Base-by-base conservation (phyloP, 176 grass and related monocot genomes). In the Bonia amplexicaulis region DNA sequence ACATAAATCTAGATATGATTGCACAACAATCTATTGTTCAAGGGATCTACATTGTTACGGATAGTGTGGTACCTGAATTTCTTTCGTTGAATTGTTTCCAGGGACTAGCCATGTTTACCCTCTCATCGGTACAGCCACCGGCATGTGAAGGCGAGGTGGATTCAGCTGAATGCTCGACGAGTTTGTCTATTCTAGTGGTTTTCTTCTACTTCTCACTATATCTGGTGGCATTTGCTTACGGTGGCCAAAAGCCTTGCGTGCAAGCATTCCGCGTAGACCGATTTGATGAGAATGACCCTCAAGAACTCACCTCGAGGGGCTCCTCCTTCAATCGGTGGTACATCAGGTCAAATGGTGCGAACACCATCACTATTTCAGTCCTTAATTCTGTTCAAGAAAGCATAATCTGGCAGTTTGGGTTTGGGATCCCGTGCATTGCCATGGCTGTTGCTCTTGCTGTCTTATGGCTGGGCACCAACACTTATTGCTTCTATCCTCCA, bases 221-320 rank as follows among this genome's bases (percentile, higher is more conserved):
- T 39, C 20, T 88, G 0, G 29, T 92, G 2, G 80, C 86, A 1
- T 74, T 88, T 3, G 89, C 80, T 26, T 71, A 85, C 17, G 86
- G 78, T 0, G 77, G 86, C 8, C 78, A 92, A 22, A 89, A 86
- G 6, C 86, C 90, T 0, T 86, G 86, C 7, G 45, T 31, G 1
- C 82, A 92, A 33, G 86, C 90, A 6, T 92, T 92, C 15, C 73
- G 90, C 7, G 86, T 82, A 6, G 86, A 86, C 26, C 83, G 82
- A n/a, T 82, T 92, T 7, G 78, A 88, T 6, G 66, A 69, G 40
- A 78, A 59, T 1, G 77, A 92, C 66, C 86, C 86, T 1, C 27
- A 27, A 2, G 79, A 90, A 44, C 58, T 70, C 20, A 60, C 48
- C 25, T 78, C 74, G 0, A 86, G 63, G 27, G 69, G 71, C 51